A percentile compares a stretch with the other conserved stretches of the same genome.
These are phyloP conservation scores for Hemerocallis citrina DNA, from an alignment of 106 monocot genomes.

Conservation along the genomic window DNA sequence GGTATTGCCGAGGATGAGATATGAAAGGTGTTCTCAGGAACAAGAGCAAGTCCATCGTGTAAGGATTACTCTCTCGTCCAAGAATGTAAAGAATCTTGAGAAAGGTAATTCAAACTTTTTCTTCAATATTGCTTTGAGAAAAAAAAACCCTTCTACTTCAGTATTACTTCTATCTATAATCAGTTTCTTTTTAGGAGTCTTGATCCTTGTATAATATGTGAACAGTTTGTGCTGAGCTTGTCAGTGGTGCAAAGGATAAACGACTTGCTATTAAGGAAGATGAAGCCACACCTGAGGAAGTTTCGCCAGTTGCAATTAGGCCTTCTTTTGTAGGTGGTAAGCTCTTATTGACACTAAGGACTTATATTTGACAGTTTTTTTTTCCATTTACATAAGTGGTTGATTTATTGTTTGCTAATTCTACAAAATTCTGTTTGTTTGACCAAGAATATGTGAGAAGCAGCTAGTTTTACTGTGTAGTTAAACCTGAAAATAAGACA, in stretches of 20 bases:
- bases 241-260: conserved; percentile 18
- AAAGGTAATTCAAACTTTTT: conserved; percentile 11
- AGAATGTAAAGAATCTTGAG: conserved; percentile 20
- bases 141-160: too few relatives aligned
- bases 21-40: background rate
- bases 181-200: background rate
- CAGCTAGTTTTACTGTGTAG: too few relatives aligned
- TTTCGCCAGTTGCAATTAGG: conserved; percentile 1
- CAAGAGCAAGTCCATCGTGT: conserved; percentile 12
- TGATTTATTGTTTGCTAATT: too few relatives aligned
- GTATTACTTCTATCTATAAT: too few relatives aligned
- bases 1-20: conserved; percentile 1
- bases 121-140: too few relatives aligned
- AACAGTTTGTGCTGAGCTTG: conserved; percentile 23
- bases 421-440: too few relatives aligned
- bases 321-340: conserved; percentile 9
- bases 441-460: too few relatives aligned
- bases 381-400: too few relatives aligned
- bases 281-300: conserved; percentile 12
- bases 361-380: too few relatives aligned
- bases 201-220: background rate
- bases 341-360: background rate
- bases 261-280: conserved; percentile 13
- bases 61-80: conserved; percentile 17
- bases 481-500: too few relatives aligned